Conservation (phyloP, 768 basidiomycete genomes). For the Gyrodon lividus region DNA sequence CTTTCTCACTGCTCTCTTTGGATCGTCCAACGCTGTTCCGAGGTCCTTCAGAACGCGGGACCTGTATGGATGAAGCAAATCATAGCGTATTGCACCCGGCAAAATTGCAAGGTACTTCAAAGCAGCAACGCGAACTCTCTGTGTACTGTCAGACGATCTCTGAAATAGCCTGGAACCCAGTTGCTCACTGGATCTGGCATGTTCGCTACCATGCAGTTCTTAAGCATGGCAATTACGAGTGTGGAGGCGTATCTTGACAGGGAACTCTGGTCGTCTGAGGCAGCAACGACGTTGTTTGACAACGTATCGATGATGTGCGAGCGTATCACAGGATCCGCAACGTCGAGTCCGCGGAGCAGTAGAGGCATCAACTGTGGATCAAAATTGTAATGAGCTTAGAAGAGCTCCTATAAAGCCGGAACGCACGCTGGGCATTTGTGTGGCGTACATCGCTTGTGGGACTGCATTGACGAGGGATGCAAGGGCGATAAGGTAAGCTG, state of each 20-base stretch:
- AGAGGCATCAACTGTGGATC: slow-evolving; percentile 79
- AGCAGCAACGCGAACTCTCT: slow-evolving; percentile 78
- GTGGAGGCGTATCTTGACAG: slow-evolving; percentile 70
- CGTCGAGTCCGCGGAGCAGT: slow-evolving; percentile 78
- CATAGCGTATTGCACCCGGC: slow-evolving; percentile 77
- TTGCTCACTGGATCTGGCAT: slow-evolving; percentile 57
- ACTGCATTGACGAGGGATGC: slow-evolving; percentile 77
- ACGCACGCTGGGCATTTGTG: slow-evolving; percentile 63
- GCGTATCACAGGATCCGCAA: slow-evolving; percentile 72
- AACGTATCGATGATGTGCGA: slow-evolving; percentile 81
- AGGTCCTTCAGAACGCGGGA: slow-evolving; percentile 70
- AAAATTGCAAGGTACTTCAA: slow-evolving; percentile 72
- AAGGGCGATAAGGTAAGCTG: slow-evolving; percentile 79
- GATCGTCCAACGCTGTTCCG: slow-evolving; percentile 80
- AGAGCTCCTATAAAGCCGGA: background rate
- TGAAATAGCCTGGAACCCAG: background rate
- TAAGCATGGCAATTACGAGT: slow-evolving; percentile 70
- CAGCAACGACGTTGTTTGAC: slow-evolving; percentile 62
- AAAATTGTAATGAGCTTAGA: background rate
- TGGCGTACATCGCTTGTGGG: slow-evolving; percentile 70
- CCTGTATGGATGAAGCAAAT: slow-evolving; percentile 81
- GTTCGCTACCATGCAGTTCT: slow-evolving; percentile 49
- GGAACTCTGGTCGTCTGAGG: slow-evolving; percentile 44
- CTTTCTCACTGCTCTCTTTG: slow-evolving; percentile 77
- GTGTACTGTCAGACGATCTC: slow-evolving; percentile 4